These are phyloP conservation scores for Diaporthe destruens DNA, from an alignment of 2,329 filamentous ascomycete genomes.

Conservation along the genomic window DNA sequence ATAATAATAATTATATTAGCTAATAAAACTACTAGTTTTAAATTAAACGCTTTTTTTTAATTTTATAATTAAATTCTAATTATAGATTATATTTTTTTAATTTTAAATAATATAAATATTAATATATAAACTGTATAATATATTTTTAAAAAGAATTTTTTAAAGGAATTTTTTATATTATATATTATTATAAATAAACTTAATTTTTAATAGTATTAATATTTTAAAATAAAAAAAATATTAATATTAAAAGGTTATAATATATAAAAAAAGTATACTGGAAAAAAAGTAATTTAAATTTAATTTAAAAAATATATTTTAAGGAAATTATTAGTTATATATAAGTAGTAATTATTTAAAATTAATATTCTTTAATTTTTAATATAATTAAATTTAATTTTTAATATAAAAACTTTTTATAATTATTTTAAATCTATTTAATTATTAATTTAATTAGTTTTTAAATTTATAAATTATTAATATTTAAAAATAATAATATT, in stretches of 20 bases:
- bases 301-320: background rate
- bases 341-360: background rate
- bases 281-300: background rate
- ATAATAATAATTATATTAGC: too few relatives aligned
- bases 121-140: background rate
- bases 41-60: too few relatives aligned
- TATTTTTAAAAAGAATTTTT: background rate
- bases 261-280: too few relatives aligned
- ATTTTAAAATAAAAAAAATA: too few relatives aligned
- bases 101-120: background rate
- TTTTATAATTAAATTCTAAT: too few relatives aligned
- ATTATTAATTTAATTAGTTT: background rate
- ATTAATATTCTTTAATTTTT: background rate
- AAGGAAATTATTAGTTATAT: background rate
- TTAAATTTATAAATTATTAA: background rate
- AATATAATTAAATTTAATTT: background rate
- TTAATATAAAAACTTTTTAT: too few relatives aligned
- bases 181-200: too few relatives aligned
- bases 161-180: too few relatives aligned
- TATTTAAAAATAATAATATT: background rate
- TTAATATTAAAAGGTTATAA: too few relatives aligned
- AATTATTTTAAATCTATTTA: background rate
- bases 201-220: too few relatives aligned
- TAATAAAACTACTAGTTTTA: background rate
- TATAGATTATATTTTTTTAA: background rate